phyloP scores from a whole-genome alignment of 345 rosid genomes.

The Excoecaria agallocha region DNA sequence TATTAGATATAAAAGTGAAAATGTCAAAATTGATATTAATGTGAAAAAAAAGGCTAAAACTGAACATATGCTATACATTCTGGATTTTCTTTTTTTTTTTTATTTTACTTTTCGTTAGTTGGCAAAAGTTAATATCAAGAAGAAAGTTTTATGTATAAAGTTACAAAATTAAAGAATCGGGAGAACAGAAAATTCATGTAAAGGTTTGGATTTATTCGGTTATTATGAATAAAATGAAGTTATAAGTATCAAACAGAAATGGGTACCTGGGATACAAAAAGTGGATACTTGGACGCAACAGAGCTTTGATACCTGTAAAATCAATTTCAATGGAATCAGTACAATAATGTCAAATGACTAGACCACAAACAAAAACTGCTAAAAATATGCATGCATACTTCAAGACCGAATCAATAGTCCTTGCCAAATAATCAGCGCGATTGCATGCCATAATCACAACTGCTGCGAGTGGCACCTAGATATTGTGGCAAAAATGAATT shows the following conservation, averaged over 20 bases:
- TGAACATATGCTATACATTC: background rate
- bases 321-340: background rate
- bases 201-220: background rate
- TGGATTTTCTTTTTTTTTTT: background rate
- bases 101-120: background rate
- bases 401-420: constrained; percentile 73
- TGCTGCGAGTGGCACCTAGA: constrained; percentile 78
- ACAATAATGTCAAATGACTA: constrained; percentile 9
- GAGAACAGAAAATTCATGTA: background rate
- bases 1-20: background rate
- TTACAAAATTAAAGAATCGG: background rate
- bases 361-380: constrained; percentile 1
- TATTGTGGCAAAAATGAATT: constrained; percentile 26
- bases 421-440: constrained; percentile 91
- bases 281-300: constrained; percentile 78
- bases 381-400: constrained; percentile 42
- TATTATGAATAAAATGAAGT: background rate
- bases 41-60: background rate
- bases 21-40: too few relatives aligned
- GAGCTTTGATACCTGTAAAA: constrained; percentile 65
- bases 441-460: constrained; percentile 99
- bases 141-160: background rate
- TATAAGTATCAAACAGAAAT: background rate
- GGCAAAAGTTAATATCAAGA: background rate
- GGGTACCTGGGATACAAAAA: constrained; percentile 87